A percentile compares a stretch with the other conserved stretches of the same genome.
Evolutionary conservation across 768 basidiomycete genomes (phyloP).

Genomic region (Asterophora lycoperdoides): DNA sequence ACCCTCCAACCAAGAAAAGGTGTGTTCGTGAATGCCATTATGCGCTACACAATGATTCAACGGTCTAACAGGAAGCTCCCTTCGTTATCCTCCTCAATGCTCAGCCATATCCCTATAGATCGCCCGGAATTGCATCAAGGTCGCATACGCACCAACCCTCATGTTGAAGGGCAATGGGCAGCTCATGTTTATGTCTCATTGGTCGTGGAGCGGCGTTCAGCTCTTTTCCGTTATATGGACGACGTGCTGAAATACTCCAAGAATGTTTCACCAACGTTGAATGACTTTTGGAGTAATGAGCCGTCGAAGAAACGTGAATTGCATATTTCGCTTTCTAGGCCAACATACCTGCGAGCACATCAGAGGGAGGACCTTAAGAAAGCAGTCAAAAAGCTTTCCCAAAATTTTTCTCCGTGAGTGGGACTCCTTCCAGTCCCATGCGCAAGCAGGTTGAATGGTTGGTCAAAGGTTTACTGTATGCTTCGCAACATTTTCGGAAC

Average conservation of each 20-base stretch:
- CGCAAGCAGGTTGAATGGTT: neutral
- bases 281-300: slow-evolving; percentile 34
- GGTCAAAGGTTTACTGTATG: slow-evolving; percentile 61
- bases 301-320: slow-evolving; percentile 39
- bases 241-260: slow-evolving; percentile 43
- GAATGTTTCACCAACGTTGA: slow-evolving; percentile 41
- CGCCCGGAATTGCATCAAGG: slow-evolving; percentile 84
- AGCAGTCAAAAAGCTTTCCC: slow-evolving; percentile 52
- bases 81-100: slow-evolving; percentile 46
- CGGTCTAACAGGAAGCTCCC: slow-evolving; percentile 56
- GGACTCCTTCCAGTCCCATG: neutral
- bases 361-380: slow-evolving; percentile 72
- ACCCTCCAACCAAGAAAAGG: slow-evolving; percentile 38
- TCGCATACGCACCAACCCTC: slow-evolving; percentile 66
- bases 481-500: slow-evolving; percentile 65
- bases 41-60: neutral
- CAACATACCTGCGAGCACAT: slow-evolving; percentile 73
- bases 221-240: slow-evolving; percentile 43
- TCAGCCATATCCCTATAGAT: slow-evolving; percentile 51
- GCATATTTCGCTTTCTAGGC: slow-evolving; percentile 84
- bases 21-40: slow-evolving; percentile 14
- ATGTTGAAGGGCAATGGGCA: slow-evolving; percentile 84
- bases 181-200: slow-evolving; percentile 75
- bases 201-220: slow-evolving; percentile 36
- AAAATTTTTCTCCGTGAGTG: slow-evolving; percentile 42